Evolutionary conservation across 371 early-diverging fungal species (phyloP).

Genomic region (Massospora cicadina): DNA sequence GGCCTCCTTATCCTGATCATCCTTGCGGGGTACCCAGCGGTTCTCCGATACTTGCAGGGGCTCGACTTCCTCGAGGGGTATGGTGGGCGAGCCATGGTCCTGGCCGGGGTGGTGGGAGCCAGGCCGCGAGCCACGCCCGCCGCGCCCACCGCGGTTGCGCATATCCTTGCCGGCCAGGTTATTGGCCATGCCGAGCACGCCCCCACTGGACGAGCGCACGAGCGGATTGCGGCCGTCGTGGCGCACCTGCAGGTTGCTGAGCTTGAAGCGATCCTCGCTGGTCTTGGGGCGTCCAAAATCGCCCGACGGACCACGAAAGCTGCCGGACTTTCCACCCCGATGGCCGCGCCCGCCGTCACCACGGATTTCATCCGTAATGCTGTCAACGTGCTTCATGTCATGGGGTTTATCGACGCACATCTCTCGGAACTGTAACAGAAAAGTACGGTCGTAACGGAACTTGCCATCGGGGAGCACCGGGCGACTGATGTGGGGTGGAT

Average conservation of each 20-base stretch:
- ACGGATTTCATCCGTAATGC: slow-evolving; percentile 28
- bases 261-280: slow-evolving; percentile 30
- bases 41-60: slow-evolving; percentile 65
- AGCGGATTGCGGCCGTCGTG: slow-evolving; percentile 27
- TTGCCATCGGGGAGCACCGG: slow-evolving; percentile 23
- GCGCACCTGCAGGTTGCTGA: slow-evolving; percentile 21
- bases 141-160: slow-evolving; percentile 24
- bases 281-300: slow-evolving; percentile 16
- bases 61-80: slow-evolving; percentile 40
- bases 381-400: slow-evolving; percentile 44
- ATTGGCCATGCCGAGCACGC: slow-evolving; percentile 19
- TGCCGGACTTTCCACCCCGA: slow-evolving; percentile 11
- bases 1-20: slow-evolving; percentile 23
- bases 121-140: slow-evolving; percentile 29
- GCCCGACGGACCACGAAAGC: slow-evolving; percentile 14
- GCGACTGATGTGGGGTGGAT: slow-evolving; percentile 27
- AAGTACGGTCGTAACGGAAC: slow-evolving; percentile 43
- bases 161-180: slow-evolving; percentile 16
- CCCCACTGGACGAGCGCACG: slow-evolving; percentile 30
- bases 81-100: slow-evolving; percentile 18
- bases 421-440: slow-evolving; percentile 58
- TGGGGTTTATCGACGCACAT: slow-evolving; percentile 43
- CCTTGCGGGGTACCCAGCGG: slow-evolving; percentile 54
- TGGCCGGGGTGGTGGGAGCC: slow-evolving; percentile 28
- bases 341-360: slow-evolving; percentile 16